These are phyloP conservation scores for Backusella macrospora DNA, from an alignment of 192 early-diverging fungal species.

Conservation along the genomic window DNA sequence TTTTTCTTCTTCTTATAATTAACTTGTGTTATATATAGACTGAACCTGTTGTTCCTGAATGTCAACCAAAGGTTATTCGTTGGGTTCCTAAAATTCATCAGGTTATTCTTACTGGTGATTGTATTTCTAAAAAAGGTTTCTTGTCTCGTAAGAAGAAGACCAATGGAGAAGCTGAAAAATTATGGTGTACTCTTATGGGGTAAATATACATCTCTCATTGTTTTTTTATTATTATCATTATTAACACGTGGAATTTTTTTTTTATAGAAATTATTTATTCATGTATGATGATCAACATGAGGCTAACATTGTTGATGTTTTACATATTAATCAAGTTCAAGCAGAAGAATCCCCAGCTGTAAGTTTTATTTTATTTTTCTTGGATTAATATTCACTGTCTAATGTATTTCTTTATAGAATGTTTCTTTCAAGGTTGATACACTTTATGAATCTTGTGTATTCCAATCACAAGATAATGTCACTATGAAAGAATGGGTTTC, in stretches of 20 bases:
- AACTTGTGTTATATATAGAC: not conserved
- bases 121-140: constrained; percentile 16
- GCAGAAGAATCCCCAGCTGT: not conserved
- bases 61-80: not conserved
- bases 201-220: not conserved
- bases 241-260: not conserved
- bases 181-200: constrained; percentile 12
- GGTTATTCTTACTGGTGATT: not conserved
- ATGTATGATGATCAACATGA: constrained; percentile 22
- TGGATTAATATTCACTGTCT: not conserved
- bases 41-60: not conserved
- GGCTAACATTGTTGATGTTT: constrained; percentile 6
- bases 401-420: not conserved
- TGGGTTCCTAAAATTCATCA: constrained; percentile 16
- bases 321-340: constrained; percentile 17
- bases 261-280: constrained; percentile 23
- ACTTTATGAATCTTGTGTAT: constrained; percentile 7
- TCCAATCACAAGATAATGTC: constrained; percentile 4
- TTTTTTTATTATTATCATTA: not conserved
- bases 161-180: not conserved
- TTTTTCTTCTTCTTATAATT: too few species aligned
- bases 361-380: not conserved
- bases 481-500: constrained; percentile 17
- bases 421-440: constrained; percentile 11
- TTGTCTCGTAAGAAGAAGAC: constrained; percentile 1